Conservation (phyloP, 306 rosid species). For the Albizia julibrissin region DNA sequence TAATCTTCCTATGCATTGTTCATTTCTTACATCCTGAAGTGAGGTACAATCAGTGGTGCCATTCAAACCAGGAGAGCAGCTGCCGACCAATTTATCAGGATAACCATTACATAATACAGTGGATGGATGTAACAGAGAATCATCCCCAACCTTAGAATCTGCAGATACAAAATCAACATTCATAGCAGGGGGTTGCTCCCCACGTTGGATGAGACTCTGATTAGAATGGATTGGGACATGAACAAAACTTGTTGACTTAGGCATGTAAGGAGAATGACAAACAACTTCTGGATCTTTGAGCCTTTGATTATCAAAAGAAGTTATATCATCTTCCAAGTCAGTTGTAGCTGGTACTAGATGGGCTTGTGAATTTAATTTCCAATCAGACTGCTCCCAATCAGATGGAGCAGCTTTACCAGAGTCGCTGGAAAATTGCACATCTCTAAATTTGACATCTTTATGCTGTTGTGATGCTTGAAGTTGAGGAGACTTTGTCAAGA, state of each 20-base stretch:
- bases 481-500: slow-evolving; percentile 46
- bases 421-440: slow-evolving; percentile 30
- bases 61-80: slow-evolving; percentile 51
- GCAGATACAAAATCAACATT: slow-evolving; percentile 52
- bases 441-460: slow-evolving; percentile 52
- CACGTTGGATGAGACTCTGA: slow-evolving; percentile 40
- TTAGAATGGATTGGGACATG: slow-evolving; percentile 53
- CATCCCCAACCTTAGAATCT: slow-evolving; percentile 49
- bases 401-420: slow-evolving; percentile 41
- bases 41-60: slow-evolving; percentile 39
- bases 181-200: slow-evolving; percentile 49
- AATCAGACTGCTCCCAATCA: slow-evolving; percentile 56
- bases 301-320: slow-evolving; percentile 86
- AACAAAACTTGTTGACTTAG: slow-evolving; percentile 50
- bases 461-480: slow-evolving; percentile 48
- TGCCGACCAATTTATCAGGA: slow-evolving; percentile 56
- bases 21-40: slow-evolving; percentile 53
- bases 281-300: slow-evolving; percentile 90
- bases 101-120: slow-evolving; percentile 55
- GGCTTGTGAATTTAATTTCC: slow-evolving; percentile 52
- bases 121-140: slow-evolving; percentile 48
- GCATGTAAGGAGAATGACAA: slow-evolving; percentile 56
- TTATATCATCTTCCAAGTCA: slow-evolving; percentile 81
- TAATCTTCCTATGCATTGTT: slow-evolving; percentile 52
- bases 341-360: slow-evolving; percentile 32